Base-by-base conservation (phyloP, 176 grass and related monocot genomes). In the Lolium rigidum region DNA sequence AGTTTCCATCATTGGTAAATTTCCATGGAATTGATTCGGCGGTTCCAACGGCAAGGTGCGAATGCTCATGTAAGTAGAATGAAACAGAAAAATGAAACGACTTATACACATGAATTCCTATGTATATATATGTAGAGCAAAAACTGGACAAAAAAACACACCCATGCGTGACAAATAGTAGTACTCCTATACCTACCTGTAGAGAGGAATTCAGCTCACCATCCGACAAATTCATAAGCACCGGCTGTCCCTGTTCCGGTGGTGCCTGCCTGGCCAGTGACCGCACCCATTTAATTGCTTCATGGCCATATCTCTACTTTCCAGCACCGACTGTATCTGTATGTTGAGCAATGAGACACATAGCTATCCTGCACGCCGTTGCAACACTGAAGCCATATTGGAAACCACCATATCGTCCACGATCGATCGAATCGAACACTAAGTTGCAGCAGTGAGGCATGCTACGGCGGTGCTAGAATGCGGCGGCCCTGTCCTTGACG, bases 401-500 rank as follows among this genome's bases (percentile, higher is more conserved):
- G 31, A 35, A 35, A 35, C 31, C 31, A 35, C 31, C n/a, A n/a
- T n/a, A 35, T 35, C 13, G 50, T 43, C 48, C 14, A 74, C 2
- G 59, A 62, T 61, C n/a, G 58, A 24, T 61, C 58, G n/a, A n/a
- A n/a, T n/a, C n/a, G n/a, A n/a, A n/a, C n/a, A n/a, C n/a, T 60
- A 60, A 60, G 57, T 7, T 58, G 56, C 8, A 63, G 20, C 55
- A 58, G 7, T 18, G 55, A 59, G n/a, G 9, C 20, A n/a, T n/a
- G n/a, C n/a, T 49, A 26, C 10, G 8, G 1, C 2, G 10, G 4
- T 1, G 41, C 71, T 90, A 91, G 81, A 81, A 88, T 3, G 89
- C 85, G 0, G 89, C 70, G 4, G 89, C 46, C 81, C 91, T 90
- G 80, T 89, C 87, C 84, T 93, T 90, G 76, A 87, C 91, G 80